Evolutionary conservation across 106 monocot species (phyloP), one percentile per base, ranked within the genome.

Genomic region (Allium cepa): DNA sequence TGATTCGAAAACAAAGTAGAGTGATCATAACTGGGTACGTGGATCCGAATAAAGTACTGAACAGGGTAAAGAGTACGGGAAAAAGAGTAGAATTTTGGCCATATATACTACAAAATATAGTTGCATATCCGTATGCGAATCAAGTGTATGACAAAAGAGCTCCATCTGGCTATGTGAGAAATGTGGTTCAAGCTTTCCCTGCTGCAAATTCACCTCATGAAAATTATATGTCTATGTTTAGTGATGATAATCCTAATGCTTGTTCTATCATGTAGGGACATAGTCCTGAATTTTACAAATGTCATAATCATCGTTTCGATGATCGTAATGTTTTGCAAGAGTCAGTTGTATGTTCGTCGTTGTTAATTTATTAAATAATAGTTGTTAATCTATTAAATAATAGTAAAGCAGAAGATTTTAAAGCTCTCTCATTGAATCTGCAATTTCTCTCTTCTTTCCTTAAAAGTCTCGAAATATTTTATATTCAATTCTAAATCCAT

Each of bases 71-170:
- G 79, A 83, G 83, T 59, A 83, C 82, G 0, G 83, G 83, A 18
- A 87, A 80, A 68, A 64, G 14, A 26, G 87, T 77, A 0, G 83
- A 83, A 66, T 71, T 80, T 53, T 87, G 87, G 87, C 87, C 87
- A 1, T 87, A 87, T 28, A 77, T 82, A 16, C 71, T 76, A 36
- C 77, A 87, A 73, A 69, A 82, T 22, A 47, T 87, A 7, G 82
- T 82, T 10, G 16, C 69, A 52, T 79, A 79, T 57, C 87, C 87
- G 4, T 82, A 87, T 46, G 80, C 55, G 7, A 63, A 74, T 12
- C 73, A 73, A 53, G 87, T 68, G 22, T 87, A 87, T 52, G 87
- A 87, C 72, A 80, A 80, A 59, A 83, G 52, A 60, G 87, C 87
- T 0, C 87, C 87, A 7, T 50, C 83, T 1, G 87, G 87, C 9